Conservation (phyloP, 805 yeast genomes). For the Lachancea nothofagi region DNA sequence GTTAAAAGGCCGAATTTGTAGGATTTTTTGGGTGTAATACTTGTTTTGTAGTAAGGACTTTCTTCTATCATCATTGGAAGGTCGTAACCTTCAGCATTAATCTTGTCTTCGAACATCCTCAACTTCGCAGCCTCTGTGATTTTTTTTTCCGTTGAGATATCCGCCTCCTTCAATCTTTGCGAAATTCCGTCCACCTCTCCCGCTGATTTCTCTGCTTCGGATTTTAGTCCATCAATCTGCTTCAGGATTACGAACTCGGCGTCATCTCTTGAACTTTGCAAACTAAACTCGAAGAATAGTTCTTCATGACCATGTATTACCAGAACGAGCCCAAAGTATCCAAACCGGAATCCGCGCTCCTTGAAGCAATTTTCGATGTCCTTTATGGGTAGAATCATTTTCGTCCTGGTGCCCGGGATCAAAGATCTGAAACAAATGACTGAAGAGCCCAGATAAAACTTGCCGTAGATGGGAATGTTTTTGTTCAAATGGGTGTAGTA, state of each 20-base stretch:
- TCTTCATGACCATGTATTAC: constrained; percentile 73
- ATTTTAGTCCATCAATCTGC: constrained; percentile 30
- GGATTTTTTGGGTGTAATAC: constrained; percentile 47
- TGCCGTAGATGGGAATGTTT: constrained; percentile 77
- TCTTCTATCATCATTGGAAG: constrained; percentile 67
- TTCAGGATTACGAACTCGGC: constrained; percentile 51
- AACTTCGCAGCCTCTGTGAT: constrained; percentile 45
- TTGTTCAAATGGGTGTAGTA: constrained; percentile 67
- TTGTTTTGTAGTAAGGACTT: constrained; percentile 48
- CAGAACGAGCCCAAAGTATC: constrained; percentile 64
- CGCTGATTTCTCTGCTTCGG: not conserved
- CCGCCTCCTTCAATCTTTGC: not conserved
- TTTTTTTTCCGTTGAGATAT: not conserved
- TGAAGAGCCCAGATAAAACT: constrained; percentile 62
- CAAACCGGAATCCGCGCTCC: constrained; percentile 64
- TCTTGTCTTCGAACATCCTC: constrained; percentile 60
- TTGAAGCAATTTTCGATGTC: constrained; percentile 67
- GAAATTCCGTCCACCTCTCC: not conserved
- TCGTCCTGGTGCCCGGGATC: constrained; percentile 69
- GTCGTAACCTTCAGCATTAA: constrained; percentile 56
- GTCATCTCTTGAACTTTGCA: constrained; percentile 62
- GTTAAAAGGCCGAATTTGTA: constrained; percentile 67
- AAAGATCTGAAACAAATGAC: constrained; percentile 77
- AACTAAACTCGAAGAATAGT: constrained; percentile 69
- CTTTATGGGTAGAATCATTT: constrained; percentile 72